Evolutionary conservation across 2,329 filamentous ascomycete genomes (phyloP).

Genomic region (Beauveria australis): DNA sequence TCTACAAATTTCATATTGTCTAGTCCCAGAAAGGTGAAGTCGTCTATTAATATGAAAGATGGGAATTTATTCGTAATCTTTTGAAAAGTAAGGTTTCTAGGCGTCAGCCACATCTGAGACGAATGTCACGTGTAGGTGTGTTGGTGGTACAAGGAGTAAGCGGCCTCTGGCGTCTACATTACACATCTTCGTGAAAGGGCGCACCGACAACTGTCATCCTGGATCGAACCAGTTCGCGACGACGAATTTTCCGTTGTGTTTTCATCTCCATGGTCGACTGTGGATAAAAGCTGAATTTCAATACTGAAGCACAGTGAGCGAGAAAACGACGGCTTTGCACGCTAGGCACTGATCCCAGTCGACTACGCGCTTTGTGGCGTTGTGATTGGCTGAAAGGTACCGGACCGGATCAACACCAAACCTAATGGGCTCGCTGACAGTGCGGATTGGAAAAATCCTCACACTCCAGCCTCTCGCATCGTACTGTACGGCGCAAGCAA

Average conservation of each 20-base stretch:
- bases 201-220: not conserved
- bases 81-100: not conserved
- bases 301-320: not conserved
- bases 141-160: constrained; percentile 2
- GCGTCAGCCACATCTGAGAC: not conserved
- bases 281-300: not conserved
- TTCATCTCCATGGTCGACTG: not conserved
- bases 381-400: constrained; percentile 22
- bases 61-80: not conserved
- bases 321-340: not conserved
- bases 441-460: constrained; percentile 35
- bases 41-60: not conserved
- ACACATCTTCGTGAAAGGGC: not conserved
- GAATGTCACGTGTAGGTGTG: constrained; percentile 6
- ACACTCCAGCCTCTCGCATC: constrained; percentile 29
- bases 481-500: constrained; percentile 9
- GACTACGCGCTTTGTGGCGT: not conserved
- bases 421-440: constrained; percentile 28
- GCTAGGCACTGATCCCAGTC: constrained; percentile 6
- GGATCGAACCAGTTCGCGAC: not conserved
- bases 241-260: no score
- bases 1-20: no score
- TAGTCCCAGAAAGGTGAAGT: not conserved
- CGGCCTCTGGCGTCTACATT: not conserved
- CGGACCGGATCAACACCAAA: constrained; percentile 33